Percentiles rank a stretch among this genome's conserved stretches.
Conservation (phyloP, 768 basidiomycete species). For the Calocera viscosa region DNA sequence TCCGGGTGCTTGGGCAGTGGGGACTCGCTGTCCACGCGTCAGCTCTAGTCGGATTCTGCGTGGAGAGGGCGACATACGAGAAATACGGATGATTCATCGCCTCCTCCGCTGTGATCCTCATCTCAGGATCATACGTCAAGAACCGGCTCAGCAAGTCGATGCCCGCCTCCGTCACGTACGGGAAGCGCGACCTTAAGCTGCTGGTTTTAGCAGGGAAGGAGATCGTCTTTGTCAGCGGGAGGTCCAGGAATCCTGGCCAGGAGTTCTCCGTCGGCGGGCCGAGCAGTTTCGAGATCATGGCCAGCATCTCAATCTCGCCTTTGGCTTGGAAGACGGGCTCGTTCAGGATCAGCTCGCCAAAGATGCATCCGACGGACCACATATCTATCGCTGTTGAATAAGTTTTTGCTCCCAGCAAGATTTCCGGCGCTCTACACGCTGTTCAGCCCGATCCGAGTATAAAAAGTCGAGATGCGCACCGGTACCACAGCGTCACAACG, state of each 20-base stretch:
- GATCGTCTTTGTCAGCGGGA: conserved; percentile 74
- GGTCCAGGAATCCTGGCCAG: conserved; percentile 72
- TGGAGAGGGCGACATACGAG: conserved; percentile 40
- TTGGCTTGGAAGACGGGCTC: conserved; percentile 98
- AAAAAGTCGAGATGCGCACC: conserved; percentile 41
- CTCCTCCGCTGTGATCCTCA: conserved; percentile 77
- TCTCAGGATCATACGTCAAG: conserved; percentile 78
- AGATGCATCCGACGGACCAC: conserved; percentile 99
- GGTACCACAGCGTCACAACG: conserved; percentile 97
- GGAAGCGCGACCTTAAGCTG: conserved; percentile 67
- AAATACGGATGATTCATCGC: conserved; percentile 89
- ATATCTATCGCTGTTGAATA: conserved; percentile 95
- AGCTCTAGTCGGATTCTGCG: conserved; percentile 4
- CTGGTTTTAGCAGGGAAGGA: conserved; percentile 56
- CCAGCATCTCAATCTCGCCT: conserved; percentile 80
- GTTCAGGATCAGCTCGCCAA: conserved; percentile 87
- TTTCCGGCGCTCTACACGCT: conserved; percentile 70
- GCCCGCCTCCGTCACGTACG: conserved; percentile 68
- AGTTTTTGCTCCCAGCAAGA: conserved; percentile 79
- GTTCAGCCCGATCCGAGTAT: conserved; percentile 15
- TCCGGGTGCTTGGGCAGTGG: conserved; percentile 94
- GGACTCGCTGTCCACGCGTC: conserved; percentile 50
- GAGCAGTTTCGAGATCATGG: conserved; percentile 88
- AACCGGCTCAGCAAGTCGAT: conserved; percentile 71
- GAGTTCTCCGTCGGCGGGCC: conserved; percentile 78